Conservation (phyloP, 1,284 basidiomycete species). For the Termitomyces sp. region DNA sequence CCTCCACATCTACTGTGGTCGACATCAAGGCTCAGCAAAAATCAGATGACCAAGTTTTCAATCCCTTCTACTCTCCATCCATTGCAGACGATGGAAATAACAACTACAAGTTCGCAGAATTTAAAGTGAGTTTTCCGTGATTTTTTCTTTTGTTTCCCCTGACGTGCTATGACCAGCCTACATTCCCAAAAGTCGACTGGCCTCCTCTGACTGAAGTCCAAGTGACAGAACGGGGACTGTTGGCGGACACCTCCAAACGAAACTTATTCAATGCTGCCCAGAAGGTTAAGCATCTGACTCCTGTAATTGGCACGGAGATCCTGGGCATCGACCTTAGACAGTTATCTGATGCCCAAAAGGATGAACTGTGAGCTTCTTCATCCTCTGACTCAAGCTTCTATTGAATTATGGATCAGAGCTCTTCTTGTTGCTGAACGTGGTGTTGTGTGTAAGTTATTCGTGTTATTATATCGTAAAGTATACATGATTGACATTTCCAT, state of each 20-base stretch:
- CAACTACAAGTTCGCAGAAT: conserved; percentile 52
- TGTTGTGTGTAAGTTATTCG: conserved; percentile 51
- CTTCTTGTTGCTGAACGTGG: conserved; percentile 66
- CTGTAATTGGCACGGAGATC: conserved; percentile 62
- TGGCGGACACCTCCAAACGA: conserved; percentile 57
- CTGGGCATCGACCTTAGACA: conserved; percentile 59
- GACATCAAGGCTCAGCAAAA: conserved; percentile 10
- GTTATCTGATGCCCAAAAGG: conserved; percentile 54
- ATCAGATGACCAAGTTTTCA: conserved; percentile 35
- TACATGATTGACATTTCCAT: conserved; percentile 23
- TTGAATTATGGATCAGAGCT: conserved; percentile 35
- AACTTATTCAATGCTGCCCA: conserved; percentile 49
- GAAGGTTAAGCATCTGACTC: conserved; percentile 58
- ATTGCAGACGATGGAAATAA: conserved; percentile 45
- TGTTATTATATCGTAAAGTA: neutral
- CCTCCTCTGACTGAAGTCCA: conserved; percentile 54
- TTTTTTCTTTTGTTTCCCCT: neutral
- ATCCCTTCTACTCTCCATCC: conserved; percentile 65
- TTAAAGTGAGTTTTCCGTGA: conserved; percentile 44
- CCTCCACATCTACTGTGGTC: conserved; percentile 5
- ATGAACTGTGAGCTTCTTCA: conserved; percentile 46
- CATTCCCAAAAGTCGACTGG: conserved; percentile 61
- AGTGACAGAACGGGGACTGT: conserved; percentile 59
- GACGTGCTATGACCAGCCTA: conserved; percentile 39
- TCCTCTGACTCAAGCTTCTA: neutral